These are phyloP conservation scores for Microstroma glucosiphilum DNA, from an alignment of 1,284 basidiomycete species.

Conservation along the genomic window DNA sequence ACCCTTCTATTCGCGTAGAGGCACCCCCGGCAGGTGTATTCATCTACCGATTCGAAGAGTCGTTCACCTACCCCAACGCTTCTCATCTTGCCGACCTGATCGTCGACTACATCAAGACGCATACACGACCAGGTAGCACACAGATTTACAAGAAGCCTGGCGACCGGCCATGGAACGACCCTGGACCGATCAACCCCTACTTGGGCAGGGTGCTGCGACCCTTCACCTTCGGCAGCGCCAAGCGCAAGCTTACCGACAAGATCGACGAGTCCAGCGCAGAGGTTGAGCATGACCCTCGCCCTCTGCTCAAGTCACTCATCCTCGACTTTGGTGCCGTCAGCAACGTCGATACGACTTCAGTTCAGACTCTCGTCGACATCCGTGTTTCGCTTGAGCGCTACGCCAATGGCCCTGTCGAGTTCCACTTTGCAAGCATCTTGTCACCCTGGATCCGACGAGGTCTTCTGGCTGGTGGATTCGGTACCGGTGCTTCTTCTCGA, in stretches of 20 bases:
- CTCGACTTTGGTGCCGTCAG: slow-evolving; percentile 78
- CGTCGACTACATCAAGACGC: slow-evolving; percentile 71
- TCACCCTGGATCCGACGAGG: slow-evolving; percentile 79
- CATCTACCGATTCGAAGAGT: slow-evolving; percentile 89
- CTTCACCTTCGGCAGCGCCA: slow-evolving; percentile 24
- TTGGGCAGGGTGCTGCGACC: slow-evolving; percentile 26
- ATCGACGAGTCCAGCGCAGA: slow-evolving; percentile 51
- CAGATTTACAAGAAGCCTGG: slow-evolving; percentile 46
- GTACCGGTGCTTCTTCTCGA: slow-evolving; percentile 23
- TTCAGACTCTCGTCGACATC: slow-evolving; percentile 85
- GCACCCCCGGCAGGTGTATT: slow-evolving; percentile 79
- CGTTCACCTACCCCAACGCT: slow-evolving; percentile 87
- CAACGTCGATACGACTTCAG: slow-evolving; percentile 67
- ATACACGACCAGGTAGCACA: slow-evolving; percentile 67
- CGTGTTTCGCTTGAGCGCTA: slow-evolving; percentile 80
- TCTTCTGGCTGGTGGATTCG: slow-evolving; percentile 36
- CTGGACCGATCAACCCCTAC: slow-evolving; percentile 52
- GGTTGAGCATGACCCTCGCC: slow-evolving; percentile 55
- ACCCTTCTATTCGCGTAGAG: slow-evolving; percentile 66
- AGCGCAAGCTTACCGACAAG: slow-evolving; percentile 10
- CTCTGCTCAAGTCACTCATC: slow-evolving; percentile 74
- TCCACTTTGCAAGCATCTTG: slow-evolving; percentile 80
- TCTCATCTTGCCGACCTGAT: slow-evolving; percentile 70
- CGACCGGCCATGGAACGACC: slow-evolving; percentile 93
- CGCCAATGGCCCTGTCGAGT: slow-evolving; percentile 70